phyloP scores from a whole-genome alignment of 2,329 filamentous ascomycete species.

The Fusarium coffeatum region DNA sequence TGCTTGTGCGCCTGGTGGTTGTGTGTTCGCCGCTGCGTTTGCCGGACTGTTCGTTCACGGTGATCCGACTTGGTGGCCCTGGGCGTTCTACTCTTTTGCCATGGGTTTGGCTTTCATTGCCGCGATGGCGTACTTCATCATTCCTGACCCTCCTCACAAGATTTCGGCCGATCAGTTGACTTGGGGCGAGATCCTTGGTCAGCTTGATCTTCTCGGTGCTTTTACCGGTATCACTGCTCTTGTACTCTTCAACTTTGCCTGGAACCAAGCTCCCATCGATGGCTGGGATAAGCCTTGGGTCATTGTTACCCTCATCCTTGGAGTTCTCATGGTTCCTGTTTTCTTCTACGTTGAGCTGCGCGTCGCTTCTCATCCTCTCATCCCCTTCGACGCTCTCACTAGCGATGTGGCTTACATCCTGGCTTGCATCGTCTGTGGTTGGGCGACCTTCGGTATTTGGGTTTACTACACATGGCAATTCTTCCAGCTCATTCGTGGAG shows the following conservation, averaged over 20 bases:
- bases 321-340: conserved; percentile 62
- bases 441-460: conserved; percentile 66
- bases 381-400: conserved; percentile 65
- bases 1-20: conserved; percentile 60
- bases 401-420: conserved; percentile 66
- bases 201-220: conserved; percentile 56
- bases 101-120: conserved; percentile 52
- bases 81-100: conserved; percentile 59
- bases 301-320: conserved; percentile 68
- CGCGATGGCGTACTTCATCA: conserved; percentile 47
- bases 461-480: conserved; percentile 64
- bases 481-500: conserved; percentile 57
- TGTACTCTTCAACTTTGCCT: conserved; percentile 73
- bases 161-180: conserved; percentile 19
- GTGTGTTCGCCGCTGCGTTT: conserved; percentile 56
- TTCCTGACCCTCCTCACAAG: conserved; percentile 49
- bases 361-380: conserved; percentile 61
- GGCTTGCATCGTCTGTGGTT: conserved; percentile 64
- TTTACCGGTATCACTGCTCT: conserved; percentile 64
- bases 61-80: conserved; percentile 59
- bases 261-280: conserved; percentile 71
- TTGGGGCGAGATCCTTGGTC: conserved; percentile 38
- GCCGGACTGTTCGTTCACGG: conserved; percentile 54
- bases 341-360: conserved; percentile 70
- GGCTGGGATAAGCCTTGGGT: conserved; percentile 69